Evolutionary conservation across 768 basidiomycete species (phyloP).

Genomic region (Trametes cingulata): DNA sequence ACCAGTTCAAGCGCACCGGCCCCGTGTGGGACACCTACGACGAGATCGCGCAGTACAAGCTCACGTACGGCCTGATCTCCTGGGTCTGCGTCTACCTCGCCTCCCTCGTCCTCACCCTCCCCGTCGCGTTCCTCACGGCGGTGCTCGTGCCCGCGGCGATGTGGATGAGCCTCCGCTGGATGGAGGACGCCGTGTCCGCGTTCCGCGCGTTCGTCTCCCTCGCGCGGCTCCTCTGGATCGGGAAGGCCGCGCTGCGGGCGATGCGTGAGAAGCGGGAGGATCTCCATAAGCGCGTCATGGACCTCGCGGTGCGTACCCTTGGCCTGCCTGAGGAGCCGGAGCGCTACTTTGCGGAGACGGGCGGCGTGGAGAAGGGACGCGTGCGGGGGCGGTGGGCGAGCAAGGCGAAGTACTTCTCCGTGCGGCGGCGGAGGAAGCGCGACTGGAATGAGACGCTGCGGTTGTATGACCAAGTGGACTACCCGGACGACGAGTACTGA

Average conservation of each 20-base stretch:
- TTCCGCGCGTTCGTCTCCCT: slow-evolving; percentile 74
- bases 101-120: slow-evolving; percentile 59
- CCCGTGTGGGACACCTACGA: slow-evolving; percentile 87
- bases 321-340: slow-evolving; percentile 73
- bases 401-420: slow-evolving; percentile 73
- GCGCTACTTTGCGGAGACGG: slow-evolving; percentile 54
- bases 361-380: slow-evolving; percentile 71
- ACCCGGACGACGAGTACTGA: slow-evolving; percentile 57
- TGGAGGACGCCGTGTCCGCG: slow-evolving; percentile 80
- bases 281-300: slow-evolving; percentile 66
- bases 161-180: slow-evolving; percentile 91
- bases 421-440: slow-evolving; percentile 74
- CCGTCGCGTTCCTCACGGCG: slow-evolving; percentile 56
- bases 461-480: slow-evolving; percentile 81
- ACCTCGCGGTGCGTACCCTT: slow-evolving; percentile 56
- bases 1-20: slow-evolving; percentile 77
- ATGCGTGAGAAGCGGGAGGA: slow-evolving; percentile 56
- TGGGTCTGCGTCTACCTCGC: slow-evolving; percentile 67
- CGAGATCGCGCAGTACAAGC: slow-evolving; percentile 88
- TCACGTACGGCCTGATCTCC: slow-evolving; percentile 77
- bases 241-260: slow-evolving; percentile 53
- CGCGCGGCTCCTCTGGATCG: slow-evolving; percentile 60
- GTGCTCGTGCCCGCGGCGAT: slow-evolving; percentile 69
- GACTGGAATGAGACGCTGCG: slow-evolving; percentile 90
- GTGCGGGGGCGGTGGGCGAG: slow-evolving; percentile 71